These are phyloP conservation scores for Capsella rubella DNA, from an alignment of 441 rosid genomes.

Conservation along the genomic window DNA sequence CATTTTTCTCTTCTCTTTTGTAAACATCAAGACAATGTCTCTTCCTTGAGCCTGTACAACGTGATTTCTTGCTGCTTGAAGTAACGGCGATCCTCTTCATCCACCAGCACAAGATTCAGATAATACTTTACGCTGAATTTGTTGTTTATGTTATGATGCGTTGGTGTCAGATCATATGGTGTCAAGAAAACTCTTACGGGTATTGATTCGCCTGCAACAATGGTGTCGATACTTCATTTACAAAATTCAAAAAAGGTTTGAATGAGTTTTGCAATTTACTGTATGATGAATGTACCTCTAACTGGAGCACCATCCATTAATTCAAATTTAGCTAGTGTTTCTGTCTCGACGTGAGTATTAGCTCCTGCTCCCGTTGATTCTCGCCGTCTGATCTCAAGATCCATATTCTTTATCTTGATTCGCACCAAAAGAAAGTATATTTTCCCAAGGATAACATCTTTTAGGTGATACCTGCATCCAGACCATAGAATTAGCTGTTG, in stretches of 20 bases:
- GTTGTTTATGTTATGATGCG: slow-evolving; percentile 92
- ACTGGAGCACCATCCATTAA: slow-evolving; percentile 99
- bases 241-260: neutral
- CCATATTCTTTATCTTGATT: slow-evolving; percentile 98
- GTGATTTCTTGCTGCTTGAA: slow-evolving; percentile 97
- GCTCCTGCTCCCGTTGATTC: slow-evolving; percentile 97
- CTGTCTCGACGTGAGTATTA: slow-evolving; percentile 96
- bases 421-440: slow-evolving; percentile 92
- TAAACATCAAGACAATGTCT: slow-evolving; percentile 54
- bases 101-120: slow-evolving; percentile 92
- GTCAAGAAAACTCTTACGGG: slow-evolving; percentile 93
- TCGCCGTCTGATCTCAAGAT: slow-evolving; percentile 96
- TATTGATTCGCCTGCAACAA: slow-evolving; percentile 80
- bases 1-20: slow-evolving; percentile 38
- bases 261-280: neutral
- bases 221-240: slow-evolving; percentile 25
- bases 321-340: slow-evolving; percentile 95
- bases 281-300: slow-evolving; percentile 64
- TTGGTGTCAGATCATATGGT: slow-evolving; percentile 94
- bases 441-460: slow-evolving; percentile 94
- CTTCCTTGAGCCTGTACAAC: slow-evolving; percentile 78
- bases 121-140: slow-evolving; percentile 94
- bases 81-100: slow-evolving; percentile 96
- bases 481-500: slow-evolving; percentile 31
- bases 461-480: slow-evolving; percentile 84